Evolutionary conservation across 2,329 filamentous ascomycete genomes (phyloP), one percentile per base, ranked within the genome.

Genomic region (Xylaria sp.): DNA sequence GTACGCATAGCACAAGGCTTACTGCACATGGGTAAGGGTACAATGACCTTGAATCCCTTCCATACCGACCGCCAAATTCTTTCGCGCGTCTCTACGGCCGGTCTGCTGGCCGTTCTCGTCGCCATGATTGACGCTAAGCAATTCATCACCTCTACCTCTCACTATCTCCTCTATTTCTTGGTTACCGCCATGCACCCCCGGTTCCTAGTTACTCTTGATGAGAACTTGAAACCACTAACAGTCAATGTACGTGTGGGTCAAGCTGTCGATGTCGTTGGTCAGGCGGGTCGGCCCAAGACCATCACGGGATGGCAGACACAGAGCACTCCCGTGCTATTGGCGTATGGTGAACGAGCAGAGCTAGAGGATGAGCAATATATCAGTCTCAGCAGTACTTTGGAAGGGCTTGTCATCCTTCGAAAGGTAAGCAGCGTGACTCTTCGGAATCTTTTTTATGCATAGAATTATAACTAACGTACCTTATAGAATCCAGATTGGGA

Each of bases 291-390:
- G 71, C 96, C 96, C 74, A 98, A 99, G 91, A 99, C 96, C 1
- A 99, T 99, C 77, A 99, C 96, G 10, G 96, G 96, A 62, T 99
- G 96, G 96, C 96, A 99, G 83, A 99, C 96, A 73, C 96, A 99
- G 85, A 98, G 93, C 84, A 99, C 96, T n/a, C 96, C 96, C 0
- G 96, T 99, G 55, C 85, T 99, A 68, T 84, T 99, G 75, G 91
- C 93, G n/a, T 92, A 97, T 78, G 96, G 97, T 35, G 96, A 99
- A 85, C 88, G 97, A 76, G 96, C 96, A 10, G 96, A 99, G 85
- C 85, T 99, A 60, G 96, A 99, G 81, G 96, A 99, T 77, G 96
- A 99, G 83, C 91, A 99, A 83, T 99, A 98, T 80, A 91, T 98
- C 72, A 93, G 92, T 81, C 84, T 99, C 78, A 97, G 91, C 79